Evolutionary conservation across 1,284 basidiomycete genomes (phyloP), one percentile per base, ranked within the genome.

Genomic region (Anthracocystis walkeri): DNA sequence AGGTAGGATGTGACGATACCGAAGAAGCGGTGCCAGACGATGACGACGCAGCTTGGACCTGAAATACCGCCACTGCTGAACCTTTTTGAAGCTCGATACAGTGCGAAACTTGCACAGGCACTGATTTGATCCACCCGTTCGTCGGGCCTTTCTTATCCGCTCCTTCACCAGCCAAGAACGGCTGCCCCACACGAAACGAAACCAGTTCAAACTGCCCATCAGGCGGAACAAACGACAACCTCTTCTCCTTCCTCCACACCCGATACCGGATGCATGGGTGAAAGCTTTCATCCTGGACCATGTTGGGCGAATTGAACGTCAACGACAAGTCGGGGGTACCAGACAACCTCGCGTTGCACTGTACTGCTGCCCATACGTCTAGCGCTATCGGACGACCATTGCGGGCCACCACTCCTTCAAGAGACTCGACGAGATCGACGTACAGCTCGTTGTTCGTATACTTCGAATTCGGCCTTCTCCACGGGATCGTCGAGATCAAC

Each of bases 211-310:
- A 78, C 6, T 51, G 29, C 1, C 82, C 82, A 60, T 84, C 82
- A 0, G 82, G 82, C 2, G 82, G 82, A 18, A 82, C 65, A 27
- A 83, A 79, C 45, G 58, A 65, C 1, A 83, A 57, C 41, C 59
- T 49, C 35, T 63, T 69, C 50, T 80, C 70, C 58, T 72, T 60
- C 14, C 51, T 40, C 92, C 93, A 97, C 58, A 91, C 90, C 78
- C 90, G 90, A 55, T 94, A 87, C 38, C 90, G 89, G 55, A 97
- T 90, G 84, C 94, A 97, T 33, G 93, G 91, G 84, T 98, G 95
- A 84, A 97, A 96, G 1, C 92, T 90, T 72, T 91, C 92, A 75
- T 96, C 92, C 3, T 88, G 87, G 71, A 97, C 87, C 40, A 90
- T 88, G 69, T 90, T 89, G 0, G 92, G 88, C 35, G 61, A 35